Conservation (phyloP, 768 basidiomycete species). For the Rhizopogon salebrosus region DNA sequence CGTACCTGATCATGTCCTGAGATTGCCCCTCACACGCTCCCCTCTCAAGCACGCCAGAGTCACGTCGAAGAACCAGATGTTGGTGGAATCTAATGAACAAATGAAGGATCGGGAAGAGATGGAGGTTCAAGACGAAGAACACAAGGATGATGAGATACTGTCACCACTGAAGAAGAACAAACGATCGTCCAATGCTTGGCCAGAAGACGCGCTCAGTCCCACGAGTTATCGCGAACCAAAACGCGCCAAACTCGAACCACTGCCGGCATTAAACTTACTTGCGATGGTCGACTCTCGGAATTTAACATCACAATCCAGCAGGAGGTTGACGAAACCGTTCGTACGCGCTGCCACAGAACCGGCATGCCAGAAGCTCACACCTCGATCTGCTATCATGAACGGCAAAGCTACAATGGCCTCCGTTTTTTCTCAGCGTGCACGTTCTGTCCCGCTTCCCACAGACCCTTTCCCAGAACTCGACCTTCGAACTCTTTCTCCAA, state of each 20-base stretch:
- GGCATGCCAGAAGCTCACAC: constrained; percentile 10
- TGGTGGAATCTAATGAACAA: neutral
- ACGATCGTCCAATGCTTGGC: constrained; percentile 22
- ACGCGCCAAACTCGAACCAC: constrained; percentile 15
- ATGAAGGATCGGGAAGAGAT: neutral
- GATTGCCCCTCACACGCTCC: constrained; percentile 38
- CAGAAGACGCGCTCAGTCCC: constrained; percentile 8
- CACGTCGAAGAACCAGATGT: constrained; percentile 8
- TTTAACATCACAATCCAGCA: neutral
- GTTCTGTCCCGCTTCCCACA: constrained; percentile 23
- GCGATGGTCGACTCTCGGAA: constrained; percentile 2
- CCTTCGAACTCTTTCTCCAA: constrained; percentile 17
- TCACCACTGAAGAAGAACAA: constrained; percentile 26
- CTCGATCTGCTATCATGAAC: constrained; percentile 6
- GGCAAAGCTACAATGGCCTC: constrained; percentile 4
- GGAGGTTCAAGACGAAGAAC: constrained; percentile 18
- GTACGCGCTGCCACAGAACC: constrained; percentile 17
- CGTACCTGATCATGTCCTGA: constrained; percentile 41
- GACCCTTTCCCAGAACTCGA: constrained; percentile 1
- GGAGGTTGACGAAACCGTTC: neutral
- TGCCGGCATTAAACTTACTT: constrained; percentile 13
- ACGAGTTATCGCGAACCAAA: constrained; percentile 16
- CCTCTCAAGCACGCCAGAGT: constrained; percentile 50
- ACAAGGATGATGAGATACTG: constrained; percentile 42
- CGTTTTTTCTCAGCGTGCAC: constrained; percentile 18